Evolutionary conservation across 2,329 filamentous ascomycete species (phyloP).

Genomic region (Paecilomyces formosus): DNA sequence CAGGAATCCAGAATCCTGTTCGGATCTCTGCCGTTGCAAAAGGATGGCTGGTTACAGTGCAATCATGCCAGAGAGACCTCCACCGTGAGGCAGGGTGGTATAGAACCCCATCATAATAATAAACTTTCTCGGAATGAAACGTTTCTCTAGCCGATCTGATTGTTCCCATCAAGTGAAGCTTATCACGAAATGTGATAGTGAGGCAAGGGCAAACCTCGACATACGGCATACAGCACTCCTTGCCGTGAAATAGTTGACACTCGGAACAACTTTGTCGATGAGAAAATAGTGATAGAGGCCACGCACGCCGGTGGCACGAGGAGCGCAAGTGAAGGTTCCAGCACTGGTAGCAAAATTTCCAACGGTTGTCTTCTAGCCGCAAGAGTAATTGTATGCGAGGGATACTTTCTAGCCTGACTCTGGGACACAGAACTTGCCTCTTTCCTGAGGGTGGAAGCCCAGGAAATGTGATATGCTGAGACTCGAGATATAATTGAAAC

Average conservation of each 20-base stretch:
- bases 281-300: background rate
- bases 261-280: background rate
- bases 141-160: background rate
- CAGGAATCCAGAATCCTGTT: background rate
- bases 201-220: constrained; percentile 3
- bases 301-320: background rate
- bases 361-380: background rate
- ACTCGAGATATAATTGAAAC: background rate
- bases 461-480: background rate
- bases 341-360: background rate
- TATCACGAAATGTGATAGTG: constrained; percentile 3
- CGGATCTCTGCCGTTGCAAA: background rate
- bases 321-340: background rate
- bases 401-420: background rate
- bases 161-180: constrained; percentile 1
- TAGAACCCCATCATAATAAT: background rate
- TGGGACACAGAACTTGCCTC: background rate
- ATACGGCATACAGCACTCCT: background rate
- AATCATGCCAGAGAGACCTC: background rate
- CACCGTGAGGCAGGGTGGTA: background rate
- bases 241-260: background rate
- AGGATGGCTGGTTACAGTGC: background rate
- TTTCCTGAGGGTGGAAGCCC: background rate
- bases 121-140: background rate
- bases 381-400: background rate